Percentiles rank a stretch among this genome's conserved stretches.
phyloP scores from a whole-genome alignment of 495 filamentous ascomycete species.

The Friedmanniomyces simplex region DNA sequence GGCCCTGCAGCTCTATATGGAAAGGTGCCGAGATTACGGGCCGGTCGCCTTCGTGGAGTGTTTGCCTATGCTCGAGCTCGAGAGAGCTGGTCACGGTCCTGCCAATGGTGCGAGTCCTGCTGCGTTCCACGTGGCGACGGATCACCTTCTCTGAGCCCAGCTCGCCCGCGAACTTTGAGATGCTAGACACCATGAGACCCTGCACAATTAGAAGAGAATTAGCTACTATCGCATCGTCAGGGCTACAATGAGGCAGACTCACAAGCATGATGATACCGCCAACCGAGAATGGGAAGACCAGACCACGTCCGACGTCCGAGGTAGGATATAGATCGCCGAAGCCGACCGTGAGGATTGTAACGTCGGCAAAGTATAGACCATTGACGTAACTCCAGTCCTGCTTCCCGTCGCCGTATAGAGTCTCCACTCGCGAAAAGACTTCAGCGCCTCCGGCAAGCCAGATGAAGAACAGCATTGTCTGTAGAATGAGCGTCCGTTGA shows the following conservation, averaged over 20 bases:
- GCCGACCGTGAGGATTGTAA: conserved; percentile 56
- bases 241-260: too few relatives aligned
- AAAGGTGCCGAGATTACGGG: conserved; percentile 15
- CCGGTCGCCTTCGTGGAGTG: conserved; percentile 5
- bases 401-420: conserved; percentile 10
- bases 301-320: conserved; percentile 33
- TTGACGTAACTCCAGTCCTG: conserved; percentile 39
- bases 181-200: conserved; percentile 34
- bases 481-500: conserved; percentile 56
- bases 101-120: conserved; percentile 46
- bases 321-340: conserved; percentile 49
- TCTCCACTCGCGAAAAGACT: conserved; percentile 42
- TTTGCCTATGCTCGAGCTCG: conserved; percentile 21
- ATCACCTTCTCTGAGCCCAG: conserved; percentile 58
- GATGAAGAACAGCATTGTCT: conserved; percentile 52
- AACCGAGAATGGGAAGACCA: conserved; percentile 37
- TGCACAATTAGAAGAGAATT: neutral
- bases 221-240: too few relatives aligned
- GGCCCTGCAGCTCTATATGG: neutral
- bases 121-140: conserved; percentile 49
- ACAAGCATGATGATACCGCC: conserved; percentile 37
- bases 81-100: conserved; percentile 40
- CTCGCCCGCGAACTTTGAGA: conserved; percentile 47
- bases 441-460: conserved; percentile 53
- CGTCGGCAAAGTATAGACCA: conserved; percentile 53